phyloP scores from a whole-genome alignment of 768 basidiomycete species.

The Rhizopogon rudus region DNA sequence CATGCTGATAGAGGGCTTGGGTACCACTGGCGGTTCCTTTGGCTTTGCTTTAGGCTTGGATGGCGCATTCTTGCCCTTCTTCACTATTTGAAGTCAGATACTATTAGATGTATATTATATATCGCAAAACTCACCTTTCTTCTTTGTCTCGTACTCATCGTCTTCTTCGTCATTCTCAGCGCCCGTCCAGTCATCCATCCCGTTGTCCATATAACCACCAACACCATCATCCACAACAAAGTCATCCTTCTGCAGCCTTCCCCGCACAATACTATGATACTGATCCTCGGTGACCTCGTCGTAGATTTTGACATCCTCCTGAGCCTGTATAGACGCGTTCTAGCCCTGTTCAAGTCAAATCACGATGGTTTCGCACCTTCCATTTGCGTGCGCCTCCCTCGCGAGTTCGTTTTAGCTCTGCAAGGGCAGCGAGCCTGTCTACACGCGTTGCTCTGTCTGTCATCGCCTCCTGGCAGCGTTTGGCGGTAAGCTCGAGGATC shows the following conservation, averaged over 20 bases:
- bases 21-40: constrained; percentile 45
- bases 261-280: constrained; percentile 80
- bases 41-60: constrained; percentile 34
- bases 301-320: constrained; percentile 69
- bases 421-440: constrained; percentile 37
- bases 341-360: constrained; percentile 5
- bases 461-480: constrained; percentile 13
- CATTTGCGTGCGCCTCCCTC: constrained; percentile 54
- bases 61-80: constrained; percentile 14
- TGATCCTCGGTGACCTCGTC: constrained; percentile 89
- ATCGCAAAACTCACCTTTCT: constrained; percentile 29
- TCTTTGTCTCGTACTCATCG: constrained; percentile 28
- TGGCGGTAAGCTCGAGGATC: background rate
- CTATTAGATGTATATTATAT: background rate
- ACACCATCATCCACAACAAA: constrained; percentile 95
- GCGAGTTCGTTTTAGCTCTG: constrained; percentile 55
- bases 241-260: constrained; percentile 81
- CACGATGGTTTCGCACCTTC: constrained; percentile 40
- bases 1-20: constrained; percentile 63
- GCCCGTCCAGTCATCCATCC: constrained; percentile 89
- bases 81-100: constrained; percentile 16
- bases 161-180: constrained; percentile 52
- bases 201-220: constrained; percentile 90
- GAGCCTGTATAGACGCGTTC: constrained; percentile 29
- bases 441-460: constrained; percentile 19